Conservation (phyloP, 2,329 filamentous ascomycete genomes). For the Arthrobotrys musiformis region DNA sequence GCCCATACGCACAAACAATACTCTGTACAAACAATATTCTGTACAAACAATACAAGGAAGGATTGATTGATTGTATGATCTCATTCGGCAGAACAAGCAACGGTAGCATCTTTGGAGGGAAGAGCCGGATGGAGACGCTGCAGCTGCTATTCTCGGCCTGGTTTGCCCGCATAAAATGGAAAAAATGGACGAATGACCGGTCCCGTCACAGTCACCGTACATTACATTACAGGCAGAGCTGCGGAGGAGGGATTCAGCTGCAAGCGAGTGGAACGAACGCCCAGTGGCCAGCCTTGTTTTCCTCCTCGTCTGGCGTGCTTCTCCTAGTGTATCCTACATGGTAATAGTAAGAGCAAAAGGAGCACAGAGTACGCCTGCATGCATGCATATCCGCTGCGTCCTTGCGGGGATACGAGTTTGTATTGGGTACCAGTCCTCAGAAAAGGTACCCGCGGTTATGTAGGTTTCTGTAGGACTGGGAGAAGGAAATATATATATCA, state of each 20-base stretch:
- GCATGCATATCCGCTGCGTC: constrained; percentile 13
- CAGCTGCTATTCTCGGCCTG: constrained; percentile 15
- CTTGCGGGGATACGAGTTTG: constrained; percentile 24
- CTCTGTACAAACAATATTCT: no score
- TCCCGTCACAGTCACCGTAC: constrained; percentile 16
- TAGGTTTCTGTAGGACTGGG: no score
- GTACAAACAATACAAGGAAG: background rate
- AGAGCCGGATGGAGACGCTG: constrained; percentile 9
- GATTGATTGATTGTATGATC: background rate
- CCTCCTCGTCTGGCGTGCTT: constrained; percentile 50
- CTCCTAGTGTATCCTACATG: no score
- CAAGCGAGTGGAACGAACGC: constrained; percentile 20
- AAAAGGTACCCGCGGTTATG: no score
- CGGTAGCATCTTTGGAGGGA: constrained; percentile 19
- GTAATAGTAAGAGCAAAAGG: no score
- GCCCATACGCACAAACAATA: no score
- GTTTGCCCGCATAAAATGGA: constrained; percentile 18
- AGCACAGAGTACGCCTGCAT: background rate
- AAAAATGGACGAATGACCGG: constrained; percentile 16
- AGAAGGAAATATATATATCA: no score
- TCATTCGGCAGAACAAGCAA: constrained; percentile 9
- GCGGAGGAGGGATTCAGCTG: constrained; percentile 36
- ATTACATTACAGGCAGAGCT: background rate
- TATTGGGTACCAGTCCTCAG: no score
- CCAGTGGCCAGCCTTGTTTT: constrained; percentile 40